Evolutionary conservation across 305 asterid species (phyloP), one percentile per base, ranked within the genome.

Genomic region (Ajuga reptans): DNA sequence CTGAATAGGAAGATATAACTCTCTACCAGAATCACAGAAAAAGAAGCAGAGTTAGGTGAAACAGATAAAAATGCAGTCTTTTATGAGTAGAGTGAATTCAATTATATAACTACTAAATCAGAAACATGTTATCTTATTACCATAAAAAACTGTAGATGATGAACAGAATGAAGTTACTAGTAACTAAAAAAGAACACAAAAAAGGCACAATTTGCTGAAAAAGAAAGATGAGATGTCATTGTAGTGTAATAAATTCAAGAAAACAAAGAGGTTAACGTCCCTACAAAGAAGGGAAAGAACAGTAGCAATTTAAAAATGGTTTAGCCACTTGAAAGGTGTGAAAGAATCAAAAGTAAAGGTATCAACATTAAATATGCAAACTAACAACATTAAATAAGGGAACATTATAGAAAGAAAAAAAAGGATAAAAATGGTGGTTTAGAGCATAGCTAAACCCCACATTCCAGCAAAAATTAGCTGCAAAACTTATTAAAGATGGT

Each of bases 211-310:
- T 29, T 74, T 76, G 67, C 59, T 56, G 69, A 64, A 34, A 73
- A 70, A 51, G 76, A 77, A 65, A 67, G 59, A 46, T 75, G 88
- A 79, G 74, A 79, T 45, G 85, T 84, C 80, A 76, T 83, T 86
- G 73, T 79, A 63, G n/a, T 0, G 68, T 72, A 86, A 77, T 84
- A 83, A 85, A 87, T 85, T 71, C 45, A 75, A 79, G 66, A 41
- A 51, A 66, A 56, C 10, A 56, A 64, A 72, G 65, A 57, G 70
- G 75, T 33, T 33, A n/a, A 77, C 34, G 61, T 68, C 79, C 79
- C 86, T 86, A 67, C 79, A 78, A 73, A 75, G 56, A 66, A 76
- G 86, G 91, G 81, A 80, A 83, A 75, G n/a, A 79, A 78, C 88
- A 84, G 89, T 77, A 67, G 47, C 84, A 68, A 75, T 43, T 51